Conservation (phyloP, 352 stramenopile genomes). For the Paralagenidium karlingii region DNA sequence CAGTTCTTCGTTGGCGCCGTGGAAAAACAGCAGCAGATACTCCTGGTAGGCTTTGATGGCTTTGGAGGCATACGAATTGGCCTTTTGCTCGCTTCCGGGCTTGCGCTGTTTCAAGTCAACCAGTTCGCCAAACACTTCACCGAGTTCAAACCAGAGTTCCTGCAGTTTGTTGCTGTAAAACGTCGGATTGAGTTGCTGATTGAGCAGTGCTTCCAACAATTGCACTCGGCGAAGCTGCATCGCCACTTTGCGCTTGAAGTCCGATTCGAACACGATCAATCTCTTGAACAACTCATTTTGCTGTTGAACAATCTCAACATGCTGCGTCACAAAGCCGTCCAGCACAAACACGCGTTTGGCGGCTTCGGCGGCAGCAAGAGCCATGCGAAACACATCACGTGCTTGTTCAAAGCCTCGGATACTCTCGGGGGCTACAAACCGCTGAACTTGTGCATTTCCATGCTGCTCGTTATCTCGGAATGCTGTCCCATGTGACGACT, state of each 20-base stretch:
- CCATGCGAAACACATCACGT: constrained; percentile 50
- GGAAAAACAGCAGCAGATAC: constrained; percentile 57
- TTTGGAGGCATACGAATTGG: constrained; percentile 40
- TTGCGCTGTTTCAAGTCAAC: constrained; percentile 51
- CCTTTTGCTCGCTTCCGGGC: constrained; percentile 16
- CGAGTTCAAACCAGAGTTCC: constrained; percentile 52
- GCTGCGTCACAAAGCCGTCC: constrained; percentile 53
- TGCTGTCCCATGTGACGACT: too few species aligned
- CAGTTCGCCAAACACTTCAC: constrained; percentile 35
- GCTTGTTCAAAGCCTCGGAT: constrained; percentile 33
- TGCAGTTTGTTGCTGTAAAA: constrained; percentile 40
- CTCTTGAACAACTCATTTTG: constrained; percentile 42
- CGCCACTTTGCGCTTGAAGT: constrained; percentile 38
- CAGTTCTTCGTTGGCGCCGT: constrained; percentile 4
- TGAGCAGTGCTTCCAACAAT: constrained; percentile 27
- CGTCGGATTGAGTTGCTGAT: constrained; percentile 28
- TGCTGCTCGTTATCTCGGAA: too few species aligned
- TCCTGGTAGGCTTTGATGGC: constrained; percentile 55
- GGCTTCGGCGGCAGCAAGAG: constrained; percentile 19
- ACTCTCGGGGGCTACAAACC: constrained; percentile 8
- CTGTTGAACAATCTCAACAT: constrained; percentile 39
- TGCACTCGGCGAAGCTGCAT: constrained; percentile 45
- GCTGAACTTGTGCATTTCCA: too few species aligned
- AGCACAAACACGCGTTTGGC: constrained; percentile 32
- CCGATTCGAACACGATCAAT: constrained; percentile 32